Base-by-base conservation (phyloP, 2,329 filamentous ascomycete genomes). In the Xylariaceae sp. region DNA sequence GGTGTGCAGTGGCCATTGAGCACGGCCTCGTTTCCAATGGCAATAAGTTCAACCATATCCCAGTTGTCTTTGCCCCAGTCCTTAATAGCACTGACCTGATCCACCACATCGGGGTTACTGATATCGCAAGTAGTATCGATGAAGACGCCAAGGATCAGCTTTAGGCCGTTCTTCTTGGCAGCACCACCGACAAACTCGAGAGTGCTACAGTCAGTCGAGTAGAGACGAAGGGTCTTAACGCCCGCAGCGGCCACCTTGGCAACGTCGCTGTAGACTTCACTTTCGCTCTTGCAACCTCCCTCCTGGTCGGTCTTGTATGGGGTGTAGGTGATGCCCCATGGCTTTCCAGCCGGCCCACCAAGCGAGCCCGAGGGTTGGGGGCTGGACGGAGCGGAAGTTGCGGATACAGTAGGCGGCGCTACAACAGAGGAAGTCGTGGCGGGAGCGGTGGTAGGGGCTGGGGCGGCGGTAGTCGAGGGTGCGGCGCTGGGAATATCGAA, bases 11-110 rank as follows among this genome's bases (percentile, higher is more conserved):
- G 87, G 60, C 83, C 82, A 78, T 89, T 86, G 81, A 90, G 89
- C 73, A 96, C 78, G 65, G 89, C 88, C 83, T 98, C 93, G 82
- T 98, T 98, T 76, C 91, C 93, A 64, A 96, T 84, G 29, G 95
- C 89, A 63, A 96, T 80, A 67, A 96, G 85, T 71, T 89, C 84
- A 64, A 96, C 88, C 48, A 90, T 73, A 59, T 86, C 81, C 87
- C 88, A 96, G 74, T 89, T 76, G 23, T 26, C 23, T 26, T 4
- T 9, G 60, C 77, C 83, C 86, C 91, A 96, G 57, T 73, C 67
- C 74, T 84, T 80, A 73, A 97, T 89, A 59, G 85, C 84, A 29
- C 81, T 76, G 58, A 97, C 82, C 82, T 98, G 93, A 67, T 84
- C 77, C 70, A 86, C 78, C 65, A 91, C 87, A 53, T 83, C 85